These are phyloP conservation scores for Skeletonema menzelii DNA, from an alignment of 108 stramenopile genomes.

Conservation along the genomic window DNA sequence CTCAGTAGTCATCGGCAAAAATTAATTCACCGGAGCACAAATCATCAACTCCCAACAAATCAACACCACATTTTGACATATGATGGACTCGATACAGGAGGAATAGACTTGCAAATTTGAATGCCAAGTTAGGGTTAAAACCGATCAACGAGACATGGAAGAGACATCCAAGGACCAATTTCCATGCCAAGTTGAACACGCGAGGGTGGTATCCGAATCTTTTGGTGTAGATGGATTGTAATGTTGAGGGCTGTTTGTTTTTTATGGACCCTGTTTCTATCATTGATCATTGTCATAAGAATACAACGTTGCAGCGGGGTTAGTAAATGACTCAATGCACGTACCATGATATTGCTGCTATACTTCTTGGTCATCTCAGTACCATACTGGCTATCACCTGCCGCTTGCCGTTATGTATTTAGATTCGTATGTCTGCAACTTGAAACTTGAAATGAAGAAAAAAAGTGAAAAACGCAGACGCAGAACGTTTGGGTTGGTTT, in stretches of 20 bases:
- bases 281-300: conserved; percentile 3
- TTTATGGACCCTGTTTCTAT: neutral
- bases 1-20: conserved; percentile 7
- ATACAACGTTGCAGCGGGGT: neutral
- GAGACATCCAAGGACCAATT: conserved; percentile 41
- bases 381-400: too few species aligned
- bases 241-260: neutral
- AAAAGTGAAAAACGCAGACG: too few species aligned
- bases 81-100: conserved; percentile 4
- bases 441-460: too few species aligned
- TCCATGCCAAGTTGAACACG: conserved; percentile 20
- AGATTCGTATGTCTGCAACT: too few species aligned
- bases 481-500: too few species aligned
- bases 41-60: conserved; percentile 21
- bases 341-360: too few species aligned
- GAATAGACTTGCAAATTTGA: conserved; percentile 7
- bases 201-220: conserved; percentile 31
- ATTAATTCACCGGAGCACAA: neutral
- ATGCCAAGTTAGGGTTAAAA: conserved; percentile 39
- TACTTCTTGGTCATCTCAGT: too few species aligned
- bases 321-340: too few species aligned
- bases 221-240: neutral
- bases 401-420: too few species aligned
- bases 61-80: neutral
- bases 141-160: conserved; percentile 13